These are phyloP conservation scores for Arctium minus DNA, from an alignment of 129 eudicot species.

Conservation along the genomic window DNA sequence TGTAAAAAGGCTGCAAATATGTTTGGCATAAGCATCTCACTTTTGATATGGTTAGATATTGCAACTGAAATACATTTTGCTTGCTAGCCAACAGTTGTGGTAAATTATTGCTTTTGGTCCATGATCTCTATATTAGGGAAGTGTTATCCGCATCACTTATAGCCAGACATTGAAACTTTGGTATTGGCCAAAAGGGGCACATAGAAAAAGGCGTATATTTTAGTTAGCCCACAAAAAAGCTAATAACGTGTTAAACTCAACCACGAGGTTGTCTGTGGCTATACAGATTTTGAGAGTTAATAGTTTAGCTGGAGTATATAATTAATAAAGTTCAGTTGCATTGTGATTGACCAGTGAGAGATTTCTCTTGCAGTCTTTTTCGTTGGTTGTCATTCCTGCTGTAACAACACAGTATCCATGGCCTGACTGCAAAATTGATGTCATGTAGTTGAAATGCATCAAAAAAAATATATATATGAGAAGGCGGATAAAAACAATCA, in stretches of 20 bases:
- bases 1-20: neutral
- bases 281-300: neutral
- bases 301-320: neutral
- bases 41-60: neutral
- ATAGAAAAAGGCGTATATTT: neutral
- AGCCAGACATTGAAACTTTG: neutral
- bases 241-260: no score
- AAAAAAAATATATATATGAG: neutral
- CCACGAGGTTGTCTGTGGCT: neutral
- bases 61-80: neutral
- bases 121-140: neutral
- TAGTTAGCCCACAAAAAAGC: neutral
- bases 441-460: neutral
- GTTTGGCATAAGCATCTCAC: neutral
- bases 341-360: neutral
- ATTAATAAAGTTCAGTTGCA: neutral
- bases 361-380: neutral
- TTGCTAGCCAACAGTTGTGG: neutral
- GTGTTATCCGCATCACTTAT: neutral
- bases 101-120: neutral
- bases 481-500: neutral
- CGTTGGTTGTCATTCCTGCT: neutral
- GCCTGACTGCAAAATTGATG: neutral
- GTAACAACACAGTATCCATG: neutral
- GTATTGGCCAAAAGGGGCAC: neutral